Evolutionary conservation across 1,139 yeast genomes (phyloP), one percentile per base, ranked within the genome.

Genomic region (Candida sp.): DNA sequence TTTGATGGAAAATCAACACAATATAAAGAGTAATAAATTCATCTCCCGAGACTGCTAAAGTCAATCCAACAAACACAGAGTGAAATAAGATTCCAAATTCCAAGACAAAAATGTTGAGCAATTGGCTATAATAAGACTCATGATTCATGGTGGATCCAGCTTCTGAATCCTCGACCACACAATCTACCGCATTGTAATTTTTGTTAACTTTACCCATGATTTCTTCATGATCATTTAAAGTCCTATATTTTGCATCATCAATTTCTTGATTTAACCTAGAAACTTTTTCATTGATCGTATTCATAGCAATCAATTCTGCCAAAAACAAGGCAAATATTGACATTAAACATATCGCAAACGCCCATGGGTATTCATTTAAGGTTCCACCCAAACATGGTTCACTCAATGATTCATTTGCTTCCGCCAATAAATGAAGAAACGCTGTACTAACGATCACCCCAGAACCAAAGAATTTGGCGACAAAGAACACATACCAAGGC

Each of bases 361-460:
- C 66, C 73, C 73, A 70, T 6, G 75, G 70, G 45, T 70, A 71
- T 12, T 61, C 70, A 7, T 48, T 56, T 45, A 63, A 64, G 1
- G 57, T 54, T 1, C 68, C 72, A 6, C 70, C 71, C 38, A 71
- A 59, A 51, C 76, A 70, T 25, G 60, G 66, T 33, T 63, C 52
- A 7, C 56, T 44, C 23, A 71, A 63, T 9, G 65, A 57, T 33
- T 81, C 84, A 51, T 75, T 68, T 3, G 96, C 96, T 0, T 96
- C 96, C 53, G 84, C 82, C 53, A 90, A 70, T 48, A 90, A 70
- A 64, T 90, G 97, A 45, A 90, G 83, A 55, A 88, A 85, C 0
- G 96, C 90, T 1, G 97, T 90, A 1, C 97, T 93, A 7, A 89
- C 74, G 57, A 90, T 90, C 41, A 90, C 97, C 41, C 97, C 97